Evolutionary conservation across 176 grass and related monocot genomes (phyloP).

Genomic region (Microstegium vimineum): DNA sequence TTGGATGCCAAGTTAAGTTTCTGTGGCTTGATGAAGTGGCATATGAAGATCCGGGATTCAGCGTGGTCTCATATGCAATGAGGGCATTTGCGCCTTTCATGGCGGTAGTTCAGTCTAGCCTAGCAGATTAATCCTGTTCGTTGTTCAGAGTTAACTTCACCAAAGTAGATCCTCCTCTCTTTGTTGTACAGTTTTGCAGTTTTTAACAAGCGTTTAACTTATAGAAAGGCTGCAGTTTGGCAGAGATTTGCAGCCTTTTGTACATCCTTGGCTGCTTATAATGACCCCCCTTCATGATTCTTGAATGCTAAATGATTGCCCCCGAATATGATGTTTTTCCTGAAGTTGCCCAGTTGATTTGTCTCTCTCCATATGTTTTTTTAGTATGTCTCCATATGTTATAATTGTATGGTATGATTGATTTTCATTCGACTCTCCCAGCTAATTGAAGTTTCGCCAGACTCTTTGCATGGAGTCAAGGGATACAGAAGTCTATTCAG

Average conservation of each 20-base stretch:
- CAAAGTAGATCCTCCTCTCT: conserved; percentile 51
- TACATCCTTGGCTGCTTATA: conserved; percentile 42
- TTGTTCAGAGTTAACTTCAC: conserved; percentile 57
- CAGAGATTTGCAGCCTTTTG: conserved; percentile 35
- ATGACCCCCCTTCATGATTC: conserved; percentile 32
- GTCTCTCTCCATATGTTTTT: neutral
- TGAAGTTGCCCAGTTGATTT: conserved; percentile 20
- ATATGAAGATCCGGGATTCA: conserved; percentile 47
- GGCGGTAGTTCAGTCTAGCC: conserved; percentile 39
- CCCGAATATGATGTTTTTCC: conserved; percentile 13
- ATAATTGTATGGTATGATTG: neutral
- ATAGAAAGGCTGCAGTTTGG: conserved; percentile 36
- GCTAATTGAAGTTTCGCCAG: neutral
- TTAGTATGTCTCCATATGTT: too few species aligned
- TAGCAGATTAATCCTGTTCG: conserved; percentile 60
- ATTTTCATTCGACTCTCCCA: neutral
- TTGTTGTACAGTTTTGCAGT: conserved; percentile 66
- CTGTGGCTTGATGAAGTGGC: conserved; percentile 49
- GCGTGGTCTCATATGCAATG: conserved; percentile 47
- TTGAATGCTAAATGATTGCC: conserved; percentile 34
- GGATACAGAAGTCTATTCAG: neutral
- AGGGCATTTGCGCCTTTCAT: conserved; percentile 29
- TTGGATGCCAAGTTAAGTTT: conserved; percentile 42
- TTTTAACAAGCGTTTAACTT: conserved; percentile 55
- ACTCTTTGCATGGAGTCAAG: neutral